Evolutionary conservation across 129 eudicot genomes (phyloP).

Genomic region (Rutidosis leptorrhynchoides): DNA sequence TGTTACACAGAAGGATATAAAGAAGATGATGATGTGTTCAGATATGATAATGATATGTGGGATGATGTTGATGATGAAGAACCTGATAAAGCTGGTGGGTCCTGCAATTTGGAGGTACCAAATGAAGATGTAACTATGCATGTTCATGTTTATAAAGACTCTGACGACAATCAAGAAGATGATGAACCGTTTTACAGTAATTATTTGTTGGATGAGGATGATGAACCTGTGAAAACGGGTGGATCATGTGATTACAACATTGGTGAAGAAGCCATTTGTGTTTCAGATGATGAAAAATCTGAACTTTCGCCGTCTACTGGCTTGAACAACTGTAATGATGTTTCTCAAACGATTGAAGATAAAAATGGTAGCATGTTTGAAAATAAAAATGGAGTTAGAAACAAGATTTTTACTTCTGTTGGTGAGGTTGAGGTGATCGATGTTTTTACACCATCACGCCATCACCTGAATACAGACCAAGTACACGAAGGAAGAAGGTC

Average conservation of each 20-base stretch:
- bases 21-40: conserved; percentile 20
- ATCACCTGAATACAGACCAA: conserved; percentile 39
- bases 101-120: neutral
- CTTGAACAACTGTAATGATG: neutral
- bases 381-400: neutral
- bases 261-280: conserved; percentile 15
- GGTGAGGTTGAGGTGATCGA: conserved; percentile 59
- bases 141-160: conserved; percentile 19
- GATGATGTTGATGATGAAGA: conserved; percentile 34
- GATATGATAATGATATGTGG: conserved; percentile 24
- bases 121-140: conserved; percentile 7
- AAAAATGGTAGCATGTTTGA: conserved; percentile 19
- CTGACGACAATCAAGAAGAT: conserved; percentile 16
- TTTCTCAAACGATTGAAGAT: neutral
- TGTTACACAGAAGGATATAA: conserved; percentile 43
- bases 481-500: conserved; percentile 39
- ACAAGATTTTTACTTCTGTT: conserved; percentile 10
- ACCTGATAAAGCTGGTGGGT: conserved; percentile 13
- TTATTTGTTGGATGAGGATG: conserved; percentile 5
- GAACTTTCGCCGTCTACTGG: neutral
- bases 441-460: conserved; percentile 63
- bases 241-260: neutral
- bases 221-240: neutral
- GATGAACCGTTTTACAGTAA: conserved; percentile 3
- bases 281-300: conserved; percentile 17